Percentiles rank a stretch among this genome's conserved stretches.
phyloP scores from a whole-genome alignment of 805 yeast species.

The Kuraishia ogatae region DNA sequence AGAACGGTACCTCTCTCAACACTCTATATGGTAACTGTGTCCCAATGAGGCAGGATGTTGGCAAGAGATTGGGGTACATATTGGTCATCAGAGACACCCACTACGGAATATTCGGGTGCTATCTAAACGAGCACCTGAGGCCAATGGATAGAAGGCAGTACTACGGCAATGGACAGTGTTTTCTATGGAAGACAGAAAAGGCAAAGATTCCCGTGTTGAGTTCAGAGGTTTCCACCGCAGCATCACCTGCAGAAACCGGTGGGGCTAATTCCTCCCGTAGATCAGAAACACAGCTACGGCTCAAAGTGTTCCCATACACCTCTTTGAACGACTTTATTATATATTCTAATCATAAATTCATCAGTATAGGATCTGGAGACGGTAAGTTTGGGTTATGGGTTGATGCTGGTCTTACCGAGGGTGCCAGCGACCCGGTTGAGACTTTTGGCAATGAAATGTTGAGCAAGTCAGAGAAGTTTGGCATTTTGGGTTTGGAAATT shows the following conservation, averaged over 20 bases:
- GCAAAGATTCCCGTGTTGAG: slow-evolving; percentile 24
- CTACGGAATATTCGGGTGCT: slow-evolving; percentile 69
- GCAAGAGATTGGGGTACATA: slow-evolving; percentile 52
- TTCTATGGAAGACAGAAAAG: slow-evolving; percentile 71
- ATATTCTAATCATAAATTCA: slow-evolving; percentile 66
- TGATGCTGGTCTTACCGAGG: slow-evolving; percentile 63
- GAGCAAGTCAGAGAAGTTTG: slow-evolving; percentile 45
- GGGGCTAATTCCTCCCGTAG: slow-evolving; percentile 9
- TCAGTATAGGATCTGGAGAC: slow-evolving; percentile 86
- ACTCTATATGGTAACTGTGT: slow-evolving; percentile 59
- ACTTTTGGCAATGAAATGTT: slow-evolving; percentile 89
- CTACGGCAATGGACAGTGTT: slow-evolving; percentile 94
- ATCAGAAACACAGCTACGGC: slow-evolving; percentile 28
- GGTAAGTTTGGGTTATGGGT: slow-evolving; percentile 92
- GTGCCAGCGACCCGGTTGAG: slow-evolving; percentile 69
- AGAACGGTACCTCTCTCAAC: slow-evolving; percentile 80
- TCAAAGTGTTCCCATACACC: slow-evolving; percentile 81
- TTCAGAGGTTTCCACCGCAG: no score
- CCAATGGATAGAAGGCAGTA: slow-evolving; percentile 67
- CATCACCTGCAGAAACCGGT: slow-evolving; percentile 2
- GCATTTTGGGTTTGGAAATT: slow-evolving; percentile 68
- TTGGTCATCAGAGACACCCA: slow-evolving; percentile 60
- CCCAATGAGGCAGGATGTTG: slow-evolving; percentile 27
- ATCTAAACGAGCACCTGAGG: slow-evolving; percentile 60
- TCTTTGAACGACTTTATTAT: slow-evolving; percentile 82